Evolutionary conservation across 257 asterid genomes (phyloP).

Genomic region (Anisodus tanguticus): DNA sequence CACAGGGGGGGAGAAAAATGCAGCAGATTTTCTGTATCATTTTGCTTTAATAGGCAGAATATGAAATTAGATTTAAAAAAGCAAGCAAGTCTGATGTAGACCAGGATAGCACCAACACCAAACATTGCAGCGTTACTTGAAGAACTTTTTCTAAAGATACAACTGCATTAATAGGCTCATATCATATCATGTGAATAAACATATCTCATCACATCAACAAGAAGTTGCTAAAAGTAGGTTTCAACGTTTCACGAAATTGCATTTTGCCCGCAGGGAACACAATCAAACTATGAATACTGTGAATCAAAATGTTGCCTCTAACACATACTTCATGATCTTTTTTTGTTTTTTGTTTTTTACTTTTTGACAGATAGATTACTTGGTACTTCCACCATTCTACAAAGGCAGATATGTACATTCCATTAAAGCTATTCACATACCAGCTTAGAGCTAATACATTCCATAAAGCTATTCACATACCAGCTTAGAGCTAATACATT

Average conservation of each 20-base stretch:
- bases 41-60: not conserved
- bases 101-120: constrained; percentile 87
- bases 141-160: constrained; percentile 57
- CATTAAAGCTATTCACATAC: no score
- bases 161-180: constrained; percentile 7
- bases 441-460: no score
- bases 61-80: not conserved
- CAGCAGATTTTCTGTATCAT: not conserved
- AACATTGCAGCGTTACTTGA: constrained; percentile 77
- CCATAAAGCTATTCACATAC: no score
- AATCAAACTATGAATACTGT: not conserved
- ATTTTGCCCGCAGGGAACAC: not conserved
- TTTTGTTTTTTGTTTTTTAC: no score
- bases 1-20: not conserved
- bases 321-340: not conserved
- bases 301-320: no score
- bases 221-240: not conserved
- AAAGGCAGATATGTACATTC: not conserved
- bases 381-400: not conserved
- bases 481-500: no score
- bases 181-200: not conserved
- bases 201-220: not conserved
- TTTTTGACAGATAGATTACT: not conserved
- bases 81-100: constrained; percentile 35
- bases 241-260: not conserved